Conservation (phyloP, 305 asterid genomes). For the Fraxinus greggii region DNA sequence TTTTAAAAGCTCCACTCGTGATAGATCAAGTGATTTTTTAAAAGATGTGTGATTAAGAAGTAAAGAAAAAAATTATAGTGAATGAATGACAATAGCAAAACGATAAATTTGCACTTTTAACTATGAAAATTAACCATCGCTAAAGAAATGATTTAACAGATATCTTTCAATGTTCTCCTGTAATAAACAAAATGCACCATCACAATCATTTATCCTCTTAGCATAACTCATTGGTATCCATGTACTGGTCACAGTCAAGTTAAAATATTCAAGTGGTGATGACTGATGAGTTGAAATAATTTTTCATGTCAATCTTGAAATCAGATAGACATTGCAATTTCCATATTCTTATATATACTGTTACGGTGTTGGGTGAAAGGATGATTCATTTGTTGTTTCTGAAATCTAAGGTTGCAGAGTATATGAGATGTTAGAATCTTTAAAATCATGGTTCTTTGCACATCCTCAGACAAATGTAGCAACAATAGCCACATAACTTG, state of each 20-base stretch:
- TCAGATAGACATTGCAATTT: background rate
- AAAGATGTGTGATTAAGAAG: background rate
- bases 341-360: background rate
- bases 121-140: background rate
- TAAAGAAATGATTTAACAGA: background rate
- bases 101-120: background rate
- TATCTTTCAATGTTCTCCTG: background rate
- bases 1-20: background rate
- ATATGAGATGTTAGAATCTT: background rate
- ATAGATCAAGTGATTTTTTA: too few species aligned
- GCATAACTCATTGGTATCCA: background rate
- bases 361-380: background rate
- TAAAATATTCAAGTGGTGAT: background rate
- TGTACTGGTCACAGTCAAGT: background rate
- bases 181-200: background rate
- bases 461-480: background rate
- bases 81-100: background rate
- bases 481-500: background rate
- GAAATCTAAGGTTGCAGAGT: background rate
- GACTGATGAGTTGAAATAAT: background rate
- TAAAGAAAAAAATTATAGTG: background rate
- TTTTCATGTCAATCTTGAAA: background rate
- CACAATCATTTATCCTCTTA: background rate
- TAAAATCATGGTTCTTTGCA: background rate
- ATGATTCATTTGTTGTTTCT: background rate